Conservation (phyloP, 2,329 filamentous ascomycete species). For the Colletotrichum neosansevieriae region DNA sequence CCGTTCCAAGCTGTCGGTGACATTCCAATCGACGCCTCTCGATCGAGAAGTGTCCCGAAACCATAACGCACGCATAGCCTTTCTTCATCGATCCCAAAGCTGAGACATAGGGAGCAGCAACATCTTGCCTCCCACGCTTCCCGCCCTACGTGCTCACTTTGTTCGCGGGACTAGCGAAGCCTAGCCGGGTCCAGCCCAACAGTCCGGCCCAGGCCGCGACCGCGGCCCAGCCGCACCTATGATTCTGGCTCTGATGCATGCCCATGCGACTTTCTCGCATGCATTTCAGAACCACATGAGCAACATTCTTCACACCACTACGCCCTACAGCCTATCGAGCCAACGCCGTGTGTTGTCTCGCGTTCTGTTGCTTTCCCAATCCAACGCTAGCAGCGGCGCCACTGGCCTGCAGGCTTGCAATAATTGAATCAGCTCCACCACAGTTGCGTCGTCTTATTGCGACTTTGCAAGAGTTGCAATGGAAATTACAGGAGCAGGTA, state of each 20-base stretch:
- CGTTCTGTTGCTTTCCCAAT: constrained; percentile 26
- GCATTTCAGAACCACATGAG: neutral
- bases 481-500: neutral
- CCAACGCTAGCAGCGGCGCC: constrained; percentile 31
- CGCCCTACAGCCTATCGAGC: constrained; percentile 1
- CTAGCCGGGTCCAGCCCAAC: constrained; percentile 21
- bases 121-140: neutral
- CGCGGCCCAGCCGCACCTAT: constrained; percentile 22
- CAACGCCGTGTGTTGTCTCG: constrained; percentile 29
- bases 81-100: neutral
- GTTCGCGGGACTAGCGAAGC: constrained; percentile 11
- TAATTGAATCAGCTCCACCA: constrained; percentile 15
- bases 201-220: constrained; percentile 19
- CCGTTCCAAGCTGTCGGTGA: constrained; percentile 21
- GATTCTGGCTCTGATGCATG: constrained; percentile 10
- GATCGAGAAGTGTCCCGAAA: constrained; percentile 15
- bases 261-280: neutral
- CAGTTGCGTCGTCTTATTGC: constrained; percentile 6
- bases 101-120: constrained; percentile 10
- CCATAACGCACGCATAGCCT: constrained; percentile 12
- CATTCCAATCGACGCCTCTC: constrained; percentile 23
- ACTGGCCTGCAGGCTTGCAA: constrained; percentile 29
- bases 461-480: neutral
- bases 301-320: neutral
- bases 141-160: constrained; percentile 19